phyloP scores from a whole-genome alignment of 768 basidiomycete genomes.

The Agaricus sinodeliciosus region DNA sequence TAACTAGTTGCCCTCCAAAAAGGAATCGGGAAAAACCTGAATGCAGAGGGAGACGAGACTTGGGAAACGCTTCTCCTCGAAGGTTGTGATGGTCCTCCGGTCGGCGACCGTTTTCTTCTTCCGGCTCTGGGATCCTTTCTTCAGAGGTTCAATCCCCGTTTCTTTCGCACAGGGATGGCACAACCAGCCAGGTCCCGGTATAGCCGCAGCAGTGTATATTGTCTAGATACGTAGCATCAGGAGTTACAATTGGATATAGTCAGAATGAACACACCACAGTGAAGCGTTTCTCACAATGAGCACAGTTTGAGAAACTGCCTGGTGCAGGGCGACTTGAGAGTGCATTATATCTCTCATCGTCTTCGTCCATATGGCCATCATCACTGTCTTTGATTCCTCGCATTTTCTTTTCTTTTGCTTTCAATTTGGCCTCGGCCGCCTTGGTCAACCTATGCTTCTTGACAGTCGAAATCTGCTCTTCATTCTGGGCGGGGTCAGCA shows the following conservation, averaged over 20 bases:
- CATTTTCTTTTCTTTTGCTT: constrained; percentile 39
- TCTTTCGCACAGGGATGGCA: constrained; percentile 82
- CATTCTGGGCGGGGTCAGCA: not conserved
- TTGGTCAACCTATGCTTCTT: constrained; percentile 57
- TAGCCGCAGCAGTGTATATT: constrained; percentile 76
- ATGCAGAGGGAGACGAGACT: constrained; percentile 78
- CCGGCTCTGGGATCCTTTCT: constrained; percentile 56
- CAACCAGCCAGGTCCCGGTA: constrained; percentile 67
- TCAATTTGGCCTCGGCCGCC: constrained; percentile 34
- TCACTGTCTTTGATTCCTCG: constrained; percentile 33
- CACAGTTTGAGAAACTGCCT: constrained; percentile 79
- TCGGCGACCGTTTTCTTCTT: constrained; percentile 62
- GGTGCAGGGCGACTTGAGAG: constrained; percentile 64
- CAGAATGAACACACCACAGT: constrained; percentile 61
- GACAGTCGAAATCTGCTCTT: constrained; percentile 15
- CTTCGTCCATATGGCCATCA: constrained; percentile 45
- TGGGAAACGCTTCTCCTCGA: constrained; percentile 65
- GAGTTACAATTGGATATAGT: not conserved
- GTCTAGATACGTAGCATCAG: constrained; percentile 42
- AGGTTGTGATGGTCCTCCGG: constrained; percentile 58
- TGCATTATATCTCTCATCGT: constrained; percentile 65
- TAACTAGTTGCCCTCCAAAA: not conserved
- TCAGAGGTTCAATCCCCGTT: constrained; percentile 79
- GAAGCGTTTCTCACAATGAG: constrained; percentile 76
- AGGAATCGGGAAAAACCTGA: constrained; percentile 35